Conservation (phyloP, 495 filamentous ascomycete genomes). For the Viridothelium virens region DNA sequence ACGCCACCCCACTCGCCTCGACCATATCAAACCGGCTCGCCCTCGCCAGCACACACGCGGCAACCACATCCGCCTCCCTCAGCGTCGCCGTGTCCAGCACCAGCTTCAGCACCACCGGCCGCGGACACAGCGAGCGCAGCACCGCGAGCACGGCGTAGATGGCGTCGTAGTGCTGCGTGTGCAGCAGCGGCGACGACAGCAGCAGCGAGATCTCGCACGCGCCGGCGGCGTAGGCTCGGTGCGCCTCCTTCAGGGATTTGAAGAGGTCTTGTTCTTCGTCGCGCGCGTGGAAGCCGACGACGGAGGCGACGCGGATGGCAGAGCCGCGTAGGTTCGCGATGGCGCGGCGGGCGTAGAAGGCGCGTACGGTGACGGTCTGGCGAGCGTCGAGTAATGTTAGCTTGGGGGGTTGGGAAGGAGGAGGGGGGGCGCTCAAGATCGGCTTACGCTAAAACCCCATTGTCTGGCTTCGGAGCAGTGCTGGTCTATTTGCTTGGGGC, state of each 20-base stretch:
- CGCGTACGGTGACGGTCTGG: conserved; percentile 52
- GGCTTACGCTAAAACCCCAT: conserved; percentile 48
- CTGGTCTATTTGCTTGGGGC: conserved; percentile 46
- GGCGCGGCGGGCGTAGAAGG: conserved; percentile 46
- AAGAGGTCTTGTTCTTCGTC: conserved; percentile 26
- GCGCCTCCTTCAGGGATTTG: conserved; percentile 40
- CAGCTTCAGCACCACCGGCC: conserved; percentile 50
- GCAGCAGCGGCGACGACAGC: conserved; percentile 50
- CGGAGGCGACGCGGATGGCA: conserved; percentile 49
- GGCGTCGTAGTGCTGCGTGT: conserved; percentile 39
- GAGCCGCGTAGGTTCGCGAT: conserved; percentile 46
- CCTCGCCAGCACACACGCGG: conserved; percentile 48
- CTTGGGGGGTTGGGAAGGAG: not conserved
- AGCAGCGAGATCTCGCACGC: conserved; percentile 65
- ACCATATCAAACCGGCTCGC: conserved; percentile 57
- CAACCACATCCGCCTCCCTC: conserved; percentile 48
- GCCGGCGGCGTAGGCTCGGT: conserved; percentile 47
- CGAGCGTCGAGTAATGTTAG: not conserved
- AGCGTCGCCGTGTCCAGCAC: conserved; percentile 61
- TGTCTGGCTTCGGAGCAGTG: conserved; percentile 56
- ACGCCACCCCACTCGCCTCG: conserved; percentile 60
- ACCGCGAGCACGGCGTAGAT: conserved; percentile 53
- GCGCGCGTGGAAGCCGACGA: conserved; percentile 62
- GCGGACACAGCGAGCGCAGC: conserved; percentile 46
- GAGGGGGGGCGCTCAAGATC: not conserved